Evolutionary conservation across 495 filamentous ascomycete genomes (phyloP).

Genomic region (Glarea lozoyensis): DNA sequence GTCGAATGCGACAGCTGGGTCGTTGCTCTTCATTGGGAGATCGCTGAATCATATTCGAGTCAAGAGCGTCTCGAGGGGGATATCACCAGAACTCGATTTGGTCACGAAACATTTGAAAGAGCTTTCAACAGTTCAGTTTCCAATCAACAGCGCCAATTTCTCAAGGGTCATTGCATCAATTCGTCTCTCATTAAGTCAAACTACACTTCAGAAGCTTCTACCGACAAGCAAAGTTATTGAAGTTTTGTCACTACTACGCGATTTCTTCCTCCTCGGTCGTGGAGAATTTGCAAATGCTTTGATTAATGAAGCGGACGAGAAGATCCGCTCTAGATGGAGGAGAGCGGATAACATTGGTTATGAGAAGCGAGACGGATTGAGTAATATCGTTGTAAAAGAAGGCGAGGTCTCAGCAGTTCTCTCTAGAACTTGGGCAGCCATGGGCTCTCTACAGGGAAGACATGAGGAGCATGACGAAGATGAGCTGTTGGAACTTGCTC

Average conservation of each 20-base stretch:
- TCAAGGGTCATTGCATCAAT: constrained; percentile 65
- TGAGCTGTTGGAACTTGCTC: constrained; percentile 67
- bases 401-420: constrained; percentile 73
- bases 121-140: constrained; percentile 61
- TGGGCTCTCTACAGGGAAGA: constrained; percentile 61
- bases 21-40: constrained; percentile 84
- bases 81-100: constrained; percentile 51
- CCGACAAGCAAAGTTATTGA: constrained; percentile 69
- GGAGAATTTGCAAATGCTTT: constrained; percentile 88
- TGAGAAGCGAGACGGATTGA: constrained; percentile 38
- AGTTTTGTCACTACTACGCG: constrained; percentile 64
- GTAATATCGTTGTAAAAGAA: constrained; percentile 67
- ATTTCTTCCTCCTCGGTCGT: constrained; percentile 78
- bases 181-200: constrained; percentile 70
- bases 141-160: constrained; percentile 61
- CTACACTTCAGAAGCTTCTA: constrained; percentile 68
- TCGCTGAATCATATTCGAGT: constrained; percentile 72
- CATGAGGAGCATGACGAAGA: constrained; percentile 67
- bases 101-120: constrained; percentile 63
- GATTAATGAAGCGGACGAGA: constrained; percentile 73
- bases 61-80: constrained; percentile 27
- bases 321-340: constrained; percentile 50
- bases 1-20: constrained; percentile 60
- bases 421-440: constrained; percentile 63
- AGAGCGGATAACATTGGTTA: constrained; percentile 42